A percentile compares a stretch with the other conserved stretches of the same genome.
These are phyloP conservation scores for Fusarium cyanostomum DNA, from an alignment of 2,329 filamentous ascomycete species.

Conservation along the genomic window DNA sequence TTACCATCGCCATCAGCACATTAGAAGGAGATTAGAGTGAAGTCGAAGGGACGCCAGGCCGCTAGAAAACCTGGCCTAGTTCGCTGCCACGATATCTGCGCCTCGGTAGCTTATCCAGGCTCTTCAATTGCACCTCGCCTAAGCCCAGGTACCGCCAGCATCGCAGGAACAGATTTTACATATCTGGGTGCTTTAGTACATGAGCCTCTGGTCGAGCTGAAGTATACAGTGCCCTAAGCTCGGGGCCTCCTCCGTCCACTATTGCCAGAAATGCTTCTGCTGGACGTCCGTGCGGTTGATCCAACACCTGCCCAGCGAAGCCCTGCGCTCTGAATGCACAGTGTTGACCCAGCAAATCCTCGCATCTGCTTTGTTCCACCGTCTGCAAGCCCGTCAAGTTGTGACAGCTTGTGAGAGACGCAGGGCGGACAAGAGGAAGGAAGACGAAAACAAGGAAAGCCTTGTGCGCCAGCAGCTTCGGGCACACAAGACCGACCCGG, in stretches of 20 bases:
- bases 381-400: background rate
- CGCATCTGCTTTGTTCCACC: conserved; percentile 9
- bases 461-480: background rate
- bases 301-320: conserved; percentile 15
- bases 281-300: conserved; percentile 20
- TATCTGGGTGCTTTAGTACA: conserved; percentile 11
- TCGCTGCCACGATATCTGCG: background rate
- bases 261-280: conserved; percentile 23
- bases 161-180: background rate
- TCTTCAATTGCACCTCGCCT: background rate
- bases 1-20: conserved; percentile 21
- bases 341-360: conserved; percentile 2
- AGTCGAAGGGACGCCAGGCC: conserved; percentile 2
- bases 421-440: conserved; percentile 15
- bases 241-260: conserved; percentile 25
- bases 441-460: background rate
- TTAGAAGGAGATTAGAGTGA: conserved; percentile 16
- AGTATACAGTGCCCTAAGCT: conserved; percentile 45
- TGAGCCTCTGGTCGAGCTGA: conserved; percentile 18
- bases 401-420: conserved; percentile 6
- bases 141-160: conserved; percentile 22
- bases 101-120: background rate
- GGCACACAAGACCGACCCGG: no score
- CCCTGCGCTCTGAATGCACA: conserved; percentile 5
- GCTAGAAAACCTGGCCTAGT: background rate